Base-by-base conservation (phyloP, 139 green algal species). In the Chlorella ohadii region DNA sequence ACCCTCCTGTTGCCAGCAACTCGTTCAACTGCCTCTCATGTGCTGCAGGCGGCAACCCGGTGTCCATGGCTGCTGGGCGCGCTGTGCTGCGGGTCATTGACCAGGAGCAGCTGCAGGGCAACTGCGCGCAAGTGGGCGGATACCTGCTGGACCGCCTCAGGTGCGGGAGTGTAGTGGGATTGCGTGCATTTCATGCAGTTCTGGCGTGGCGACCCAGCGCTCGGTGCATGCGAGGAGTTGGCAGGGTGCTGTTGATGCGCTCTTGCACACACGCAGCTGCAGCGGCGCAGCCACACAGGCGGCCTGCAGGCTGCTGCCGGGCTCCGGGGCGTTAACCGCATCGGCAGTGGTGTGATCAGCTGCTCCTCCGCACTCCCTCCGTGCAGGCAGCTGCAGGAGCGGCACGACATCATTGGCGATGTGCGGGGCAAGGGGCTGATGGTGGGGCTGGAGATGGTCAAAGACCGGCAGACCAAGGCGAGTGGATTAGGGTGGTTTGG, bases 381-480 rank as follows among this genome's bases (percentile, higher is more conserved):
- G n/a, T 44, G 61, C 77, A 72, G 61, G 78, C 61, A 25, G 28
- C 89, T 98, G 89, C 74, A 91, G 84, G 71, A 82, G 12, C 94
- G 94, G 88, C 93, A 98, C 80, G 87, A 93, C 88, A 90, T 99
- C 72, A 99, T 99, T 66, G 96, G 96, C 4, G 92, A 99, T 89
- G 96, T 99, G 78, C 85, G 97, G 0, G 97, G 97, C 17, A 61
- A 84, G 51, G 97, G 97, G 0, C 94, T 99, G 20, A 99, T 99
- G 97, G 87, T 99, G 75, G 97, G 97, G 0, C 72, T 99, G 51
- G 97, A 99, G 89, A 85, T 99, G 17, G 97, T 99, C 1, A 97
- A 93, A 75, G 97, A 99, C 87, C 76, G 93, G 22, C 47, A 27
- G 2, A 97, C 94, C 44, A 99, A 99, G 91, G 83, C 79, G 70